Conservation (phyloP, 305 asterid species). For the Petunia hybrid region DNA sequence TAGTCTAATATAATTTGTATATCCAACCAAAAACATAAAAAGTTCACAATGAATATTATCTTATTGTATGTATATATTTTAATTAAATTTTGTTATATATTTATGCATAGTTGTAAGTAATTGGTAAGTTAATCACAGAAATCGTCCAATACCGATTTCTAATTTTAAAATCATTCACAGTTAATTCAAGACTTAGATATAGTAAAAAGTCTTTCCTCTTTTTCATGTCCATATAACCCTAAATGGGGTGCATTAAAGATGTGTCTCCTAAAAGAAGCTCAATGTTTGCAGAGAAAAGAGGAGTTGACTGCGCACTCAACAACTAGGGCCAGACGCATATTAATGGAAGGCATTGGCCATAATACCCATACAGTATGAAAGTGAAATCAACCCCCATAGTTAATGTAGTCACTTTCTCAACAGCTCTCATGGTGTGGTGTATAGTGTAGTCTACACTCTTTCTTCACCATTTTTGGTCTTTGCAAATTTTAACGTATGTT, state of each 20-base stretch:
- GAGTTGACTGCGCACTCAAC: constrained; percentile 68
- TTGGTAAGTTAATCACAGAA: not conserved
- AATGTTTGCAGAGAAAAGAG: constrained; percentile 48
- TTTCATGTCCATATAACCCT: constrained; percentile 43
- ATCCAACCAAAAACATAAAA: too few species aligned
- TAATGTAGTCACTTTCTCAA: constrained; percentile 30
- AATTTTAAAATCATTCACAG: not conserved
- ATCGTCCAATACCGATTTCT: not conserved
- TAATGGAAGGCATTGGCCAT: constrained; percentile 47
- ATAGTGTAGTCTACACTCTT: not conserved
- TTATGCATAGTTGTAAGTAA: not conserved
- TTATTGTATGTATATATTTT: too few species aligned
- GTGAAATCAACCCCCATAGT: not conserved
- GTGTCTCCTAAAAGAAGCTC: constrained; percentile 46
- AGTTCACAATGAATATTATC: too few species aligned
- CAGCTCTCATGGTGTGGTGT: constrained; percentile 25
- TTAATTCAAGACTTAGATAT: not conserved
- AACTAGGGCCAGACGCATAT: constrained; percentile 42
- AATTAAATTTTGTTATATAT: too few species aligned
- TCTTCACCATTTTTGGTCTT: not conserved
- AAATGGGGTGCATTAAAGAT: constrained; percentile 57
- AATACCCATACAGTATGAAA: not conserved
- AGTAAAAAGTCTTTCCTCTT: not conserved
- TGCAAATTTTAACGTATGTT: not conserved
- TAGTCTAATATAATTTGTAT: too few species aligned